A percentile compares a stretch with the other conserved stretches of the same genome.
These are phyloP conservation scores for Aspergillus caelatus DNA, from an alignment of 2,329 filamentous ascomycete species.

Conservation along the genomic window DNA sequence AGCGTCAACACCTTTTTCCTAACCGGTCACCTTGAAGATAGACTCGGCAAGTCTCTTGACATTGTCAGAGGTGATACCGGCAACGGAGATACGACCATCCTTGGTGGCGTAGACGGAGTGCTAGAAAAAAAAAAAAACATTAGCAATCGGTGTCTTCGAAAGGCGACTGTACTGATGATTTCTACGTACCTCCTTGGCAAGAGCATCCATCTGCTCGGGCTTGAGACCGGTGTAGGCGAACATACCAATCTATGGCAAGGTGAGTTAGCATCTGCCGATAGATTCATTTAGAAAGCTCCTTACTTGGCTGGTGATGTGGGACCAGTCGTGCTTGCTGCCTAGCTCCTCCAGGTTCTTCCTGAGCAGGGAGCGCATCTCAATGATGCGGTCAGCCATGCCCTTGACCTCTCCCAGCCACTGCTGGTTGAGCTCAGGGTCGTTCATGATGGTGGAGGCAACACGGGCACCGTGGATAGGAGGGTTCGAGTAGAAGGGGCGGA, in stretches of 20 bases:
- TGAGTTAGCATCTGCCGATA: slow-evolving; percentile 5
- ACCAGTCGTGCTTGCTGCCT: slow-evolving; percentile 96
- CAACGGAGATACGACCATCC: slow-evolving; percentile 57
- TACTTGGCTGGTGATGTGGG: slow-evolving; percentile 90
- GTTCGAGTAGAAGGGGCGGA: slow-evolving; percentile 97
- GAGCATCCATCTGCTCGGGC: slow-evolving; percentile 84
- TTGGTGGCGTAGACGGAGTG: slow-evolving; percentile 98
- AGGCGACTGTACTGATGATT: neutral
- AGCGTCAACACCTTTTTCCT: slow-evolving; percentile 23
- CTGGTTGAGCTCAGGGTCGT: slow-evolving; percentile 78
- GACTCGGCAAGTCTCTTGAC: slow-evolving; percentile 54
- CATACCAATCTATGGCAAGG: slow-evolving; percentile 77
- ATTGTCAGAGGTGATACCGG: slow-evolving; percentile 53
- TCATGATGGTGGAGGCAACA: slow-evolving; percentile 89
- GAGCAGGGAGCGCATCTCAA: slow-evolving; percentile 92
- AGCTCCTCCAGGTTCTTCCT: slow-evolving; percentile 94
- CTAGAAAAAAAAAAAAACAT: slow-evolving; percentile 37
- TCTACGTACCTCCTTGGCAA: slow-evolving; percentile 75
- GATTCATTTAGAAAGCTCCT: neutral
- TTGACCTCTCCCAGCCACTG: slow-evolving; percentile 98
- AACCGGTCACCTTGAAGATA: slow-evolving; percentile 56
- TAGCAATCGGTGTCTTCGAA: slow-evolving; percentile 11
- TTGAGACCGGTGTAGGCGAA: slow-evolving; percentile 96
- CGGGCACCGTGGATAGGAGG: slow-evolving; percentile 95
- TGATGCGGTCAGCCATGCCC: slow-evolving; percentile 98